Conservation (phyloP, 2,329 filamentous ascomycete species). For the Phaeophleospora eucalypticola region DNA sequence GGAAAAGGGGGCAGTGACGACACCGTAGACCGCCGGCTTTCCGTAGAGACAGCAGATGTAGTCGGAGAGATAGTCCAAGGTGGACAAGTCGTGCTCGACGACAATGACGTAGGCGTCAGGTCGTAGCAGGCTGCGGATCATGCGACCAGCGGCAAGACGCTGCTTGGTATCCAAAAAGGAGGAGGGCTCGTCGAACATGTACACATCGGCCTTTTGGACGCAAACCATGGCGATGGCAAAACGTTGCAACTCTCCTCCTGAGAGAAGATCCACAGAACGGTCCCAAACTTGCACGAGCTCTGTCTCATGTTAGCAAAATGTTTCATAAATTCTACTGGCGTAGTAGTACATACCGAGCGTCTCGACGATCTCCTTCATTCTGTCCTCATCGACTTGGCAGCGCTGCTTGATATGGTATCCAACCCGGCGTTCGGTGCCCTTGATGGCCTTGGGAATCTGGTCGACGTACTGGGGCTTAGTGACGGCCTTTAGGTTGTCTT, state of each 20-base stretch:
- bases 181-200: slow-evolving; percentile 99
- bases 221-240: slow-evolving; percentile 96
- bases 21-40: slow-evolving; percentile 91
- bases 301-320: slow-evolving; percentile 24
- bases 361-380: slow-evolving; percentile 71
- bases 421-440: slow-evolving; percentile 66
- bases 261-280: slow-evolving; percentile 83
- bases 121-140: slow-evolving; percentile 85
- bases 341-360: slow-evolving; percentile 55
- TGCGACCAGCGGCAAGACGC: slow-evolving; percentile 83
- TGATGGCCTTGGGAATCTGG: slow-evolving; percentile 91
- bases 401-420: slow-evolving; percentile 72
- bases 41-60: slow-evolving; percentile 98
- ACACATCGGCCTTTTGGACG: slow-evolving; percentile 94
- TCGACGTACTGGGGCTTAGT: slow-evolving; percentile 99
- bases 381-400: slow-evolving; percentile 66
- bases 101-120: slow-evolving; percentile 95
- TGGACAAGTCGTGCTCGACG: slow-evolving; percentile 98
- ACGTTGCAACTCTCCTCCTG: slow-evolving; percentile 95
- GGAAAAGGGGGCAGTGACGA: slow-evolving; percentile 90
- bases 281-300: slow-evolving; percentile 87
- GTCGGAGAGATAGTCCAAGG: slow-evolving; percentile 96
- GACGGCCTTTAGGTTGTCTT: slow-evolving; percentile 94
- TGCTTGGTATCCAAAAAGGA: slow-evolving; percentile 99
- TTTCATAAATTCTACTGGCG: neutral